Evolutionary conservation across 1,139 yeast genomes (phyloP).

Genomic region (Debaryomyces sp.): DNA sequence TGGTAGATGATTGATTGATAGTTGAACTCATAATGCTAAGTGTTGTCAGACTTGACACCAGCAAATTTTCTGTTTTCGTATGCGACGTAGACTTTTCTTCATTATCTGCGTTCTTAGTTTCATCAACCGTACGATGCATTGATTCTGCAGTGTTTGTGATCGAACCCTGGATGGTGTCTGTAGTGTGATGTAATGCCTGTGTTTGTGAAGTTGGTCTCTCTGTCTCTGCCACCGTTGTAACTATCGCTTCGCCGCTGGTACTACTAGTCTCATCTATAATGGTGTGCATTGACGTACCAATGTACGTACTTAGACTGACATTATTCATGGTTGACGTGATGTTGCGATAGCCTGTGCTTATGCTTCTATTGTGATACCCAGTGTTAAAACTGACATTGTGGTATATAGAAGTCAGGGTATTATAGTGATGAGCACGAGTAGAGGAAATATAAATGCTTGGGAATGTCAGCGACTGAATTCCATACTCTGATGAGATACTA

Average conservation of each 20-base stretch:
- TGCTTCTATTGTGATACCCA: not conserved
- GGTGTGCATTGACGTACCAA: not conserved
- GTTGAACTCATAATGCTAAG: not conserved
- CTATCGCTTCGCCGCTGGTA: not conserved
- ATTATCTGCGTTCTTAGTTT: not conserved
- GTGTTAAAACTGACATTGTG: not conserved
- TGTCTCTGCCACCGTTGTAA: not conserved
- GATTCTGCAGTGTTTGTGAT: not conserved
- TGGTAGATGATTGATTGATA: not conserved
- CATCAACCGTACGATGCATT: not conserved
- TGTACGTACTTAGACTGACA: not conserved
- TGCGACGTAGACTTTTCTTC: not conserved
- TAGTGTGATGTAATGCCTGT: not conserved
- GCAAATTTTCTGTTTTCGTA: not conserved
- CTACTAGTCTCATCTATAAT: not conserved
- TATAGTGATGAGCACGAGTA: not conserved
- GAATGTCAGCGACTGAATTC: not conserved
- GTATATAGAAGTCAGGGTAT: not conserved
- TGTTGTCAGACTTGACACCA: not conserved
- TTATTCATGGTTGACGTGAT: not conserved
- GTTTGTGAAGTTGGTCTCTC: not conserved
- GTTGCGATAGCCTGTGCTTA: not conserved
- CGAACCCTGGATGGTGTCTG: not conserved
- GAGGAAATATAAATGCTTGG: not conserved
- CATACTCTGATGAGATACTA: not conserved